A percentile compares a stretch with the other conserved stretches of the same genome.
Evolutionary conservation across 2,329 filamentous ascomycete species (phyloP).

Genomic region (Trichoderma atroviride): DNA sequence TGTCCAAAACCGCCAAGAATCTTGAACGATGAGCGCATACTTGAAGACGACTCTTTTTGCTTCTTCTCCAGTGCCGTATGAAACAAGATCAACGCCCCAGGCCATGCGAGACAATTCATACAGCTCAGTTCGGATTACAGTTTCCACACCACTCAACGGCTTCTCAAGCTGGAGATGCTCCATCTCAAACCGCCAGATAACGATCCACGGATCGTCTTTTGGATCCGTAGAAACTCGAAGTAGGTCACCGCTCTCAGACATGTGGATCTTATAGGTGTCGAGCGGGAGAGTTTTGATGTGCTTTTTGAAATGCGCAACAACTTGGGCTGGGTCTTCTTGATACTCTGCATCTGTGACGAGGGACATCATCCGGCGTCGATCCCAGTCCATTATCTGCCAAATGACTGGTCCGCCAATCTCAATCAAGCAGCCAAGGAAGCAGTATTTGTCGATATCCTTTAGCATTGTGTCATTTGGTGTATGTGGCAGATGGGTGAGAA

Average conservation of each 20-base stretch:
- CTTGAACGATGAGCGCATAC: constrained; percentile 38
- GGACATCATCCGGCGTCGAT: constrained; percentile 35
- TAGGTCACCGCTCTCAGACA: constrained; percentile 30
- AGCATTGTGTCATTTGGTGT: not conserved
- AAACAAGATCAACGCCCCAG: constrained; percentile 36
- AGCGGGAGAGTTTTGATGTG: constrained; percentile 29
- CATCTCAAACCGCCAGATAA: not conserved
- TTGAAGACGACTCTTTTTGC: constrained; percentile 39
- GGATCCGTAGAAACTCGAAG: constrained; percentile 30
- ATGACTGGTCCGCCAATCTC: constrained; percentile 33
- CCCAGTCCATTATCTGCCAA: constrained; percentile 37
- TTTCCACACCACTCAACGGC: not conserved
- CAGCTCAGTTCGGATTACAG: constrained; percentile 32
- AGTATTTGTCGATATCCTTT: not conserved
- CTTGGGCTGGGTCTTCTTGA: constrained; percentile 33
- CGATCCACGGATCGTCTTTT: constrained; percentile 33
- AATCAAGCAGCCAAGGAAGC: not conserved
- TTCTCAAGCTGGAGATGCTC: not conserved
- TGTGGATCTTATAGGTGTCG: constrained; percentile 31
- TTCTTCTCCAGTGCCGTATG: constrained; percentile 25
- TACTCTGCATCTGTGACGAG: constrained; percentile 36
- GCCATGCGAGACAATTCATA: constrained; percentile 37
- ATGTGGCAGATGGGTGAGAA: not conserved
- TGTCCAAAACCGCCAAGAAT: constrained; percentile 35
- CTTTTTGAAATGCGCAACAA: constrained; percentile 31